Conservation (phyloP, 805 yeast genomes). For the Metschnikowia anglica region DNA sequence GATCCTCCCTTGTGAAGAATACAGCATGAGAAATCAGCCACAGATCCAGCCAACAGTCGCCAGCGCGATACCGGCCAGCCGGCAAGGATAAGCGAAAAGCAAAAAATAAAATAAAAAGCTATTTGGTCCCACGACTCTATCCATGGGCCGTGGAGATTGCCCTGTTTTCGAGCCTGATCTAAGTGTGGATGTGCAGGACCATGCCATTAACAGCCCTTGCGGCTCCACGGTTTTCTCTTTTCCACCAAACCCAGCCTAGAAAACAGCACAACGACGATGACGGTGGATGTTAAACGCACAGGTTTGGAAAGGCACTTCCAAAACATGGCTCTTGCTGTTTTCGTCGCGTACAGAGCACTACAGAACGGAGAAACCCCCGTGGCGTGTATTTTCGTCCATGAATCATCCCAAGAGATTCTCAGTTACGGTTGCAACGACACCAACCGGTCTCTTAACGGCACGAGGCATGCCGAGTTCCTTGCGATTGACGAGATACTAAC, state of each 20-base stretch:
- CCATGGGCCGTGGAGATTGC: too few species aligned
- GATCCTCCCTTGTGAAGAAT: too few species aligned
- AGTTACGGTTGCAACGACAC: conserved; percentile 86
- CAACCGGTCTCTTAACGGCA: conserved; percentile 79
- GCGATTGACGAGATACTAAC: conserved; percentile 54
- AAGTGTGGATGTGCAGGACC: too few species aligned
- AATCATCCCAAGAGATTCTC: conserved; percentile 46
- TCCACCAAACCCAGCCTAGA: background rate
- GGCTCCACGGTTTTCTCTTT: background rate
- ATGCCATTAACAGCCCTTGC: too few species aligned
- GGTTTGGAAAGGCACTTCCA: conserved; percentile 18
- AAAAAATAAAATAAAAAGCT: too few species aligned
- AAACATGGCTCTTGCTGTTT: conserved; percentile 53
- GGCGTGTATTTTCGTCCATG: conserved; percentile 60
- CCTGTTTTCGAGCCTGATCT: too few species aligned
- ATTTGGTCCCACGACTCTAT: too few species aligned
- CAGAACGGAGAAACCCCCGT: conserved; percentile 77
- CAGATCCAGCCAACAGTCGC: too few species aligned
- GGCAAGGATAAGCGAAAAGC: too few species aligned
- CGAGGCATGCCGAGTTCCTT: conserved; percentile 88
- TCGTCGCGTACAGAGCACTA: conserved; percentile 64
- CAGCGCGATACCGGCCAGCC: too few species aligned
- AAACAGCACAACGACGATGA: background rate
- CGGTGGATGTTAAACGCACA: background rate
- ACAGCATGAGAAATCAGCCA: too few species aligned